A percentile compares a stretch with the other conserved stretches of the same genome.
These are phyloP conservation scores for Physocladia obscura DNA, from an alignment of 192 early-diverging fungal species.

Conservation along the genomic window DNA sequence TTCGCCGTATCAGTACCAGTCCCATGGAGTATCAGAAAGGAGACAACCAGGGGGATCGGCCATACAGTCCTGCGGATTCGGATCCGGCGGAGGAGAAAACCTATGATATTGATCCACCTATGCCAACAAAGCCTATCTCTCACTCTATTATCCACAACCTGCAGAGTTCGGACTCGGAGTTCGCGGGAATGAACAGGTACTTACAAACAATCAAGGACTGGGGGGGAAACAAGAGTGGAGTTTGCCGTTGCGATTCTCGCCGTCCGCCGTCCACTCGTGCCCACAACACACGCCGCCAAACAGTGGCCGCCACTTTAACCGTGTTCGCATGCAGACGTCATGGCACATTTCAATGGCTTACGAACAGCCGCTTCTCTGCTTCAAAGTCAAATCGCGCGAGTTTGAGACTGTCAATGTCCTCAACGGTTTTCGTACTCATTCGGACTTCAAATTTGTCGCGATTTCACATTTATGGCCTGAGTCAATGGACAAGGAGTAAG, in stretches of 20 bases:
- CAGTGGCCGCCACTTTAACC: background rate
- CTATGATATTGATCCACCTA: too few relatives aligned
- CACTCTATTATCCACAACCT: too few relatives aligned
- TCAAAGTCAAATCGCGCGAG: background rate
- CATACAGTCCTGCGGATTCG: too few relatives aligned
- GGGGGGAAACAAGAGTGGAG: background rate
- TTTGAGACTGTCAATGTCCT: background rate
- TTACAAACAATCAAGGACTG: background rate
- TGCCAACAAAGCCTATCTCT: too few relatives aligned
- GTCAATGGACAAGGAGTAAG: background rate
- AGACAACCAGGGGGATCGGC: too few relatives aligned
- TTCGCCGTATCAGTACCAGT: too few relatives aligned
- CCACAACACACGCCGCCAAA: background rate
- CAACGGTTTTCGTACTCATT: background rate
- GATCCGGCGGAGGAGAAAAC: too few relatives aligned
- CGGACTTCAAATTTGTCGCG: background rate
- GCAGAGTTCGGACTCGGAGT: background rate
- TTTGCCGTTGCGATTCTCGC: background rate
- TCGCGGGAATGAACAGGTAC: background rate
- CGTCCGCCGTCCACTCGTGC: slow-evolving; percentile 7
- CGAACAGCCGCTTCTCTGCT: slow-evolving; percentile 5
- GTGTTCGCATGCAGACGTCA: background rate
- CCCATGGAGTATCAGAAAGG: too few relatives aligned
- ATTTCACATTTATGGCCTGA: slow-evolving; percentile 3
- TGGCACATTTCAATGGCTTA: slow-evolving; percentile 1